Conservation (phyloP, 2,329 filamentous ascomycete genomes). For the Paraconiothyrium sp. region DNA sequence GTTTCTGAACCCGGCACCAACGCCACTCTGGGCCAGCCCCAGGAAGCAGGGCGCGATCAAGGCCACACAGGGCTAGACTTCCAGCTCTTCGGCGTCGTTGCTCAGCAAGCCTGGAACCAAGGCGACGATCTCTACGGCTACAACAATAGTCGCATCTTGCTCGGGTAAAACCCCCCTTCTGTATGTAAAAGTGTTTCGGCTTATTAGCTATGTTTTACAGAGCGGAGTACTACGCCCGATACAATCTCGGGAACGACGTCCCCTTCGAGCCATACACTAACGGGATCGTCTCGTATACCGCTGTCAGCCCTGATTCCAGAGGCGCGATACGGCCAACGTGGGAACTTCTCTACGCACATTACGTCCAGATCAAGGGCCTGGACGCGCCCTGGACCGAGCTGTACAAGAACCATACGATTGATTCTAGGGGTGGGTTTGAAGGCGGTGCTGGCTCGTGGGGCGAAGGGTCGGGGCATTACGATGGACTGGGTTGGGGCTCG, state of each 20-base stretch:
- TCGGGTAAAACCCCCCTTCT: constrained; percentile 34
- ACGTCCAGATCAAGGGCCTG: constrained; percentile 49
- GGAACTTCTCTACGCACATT: constrained; percentile 53
- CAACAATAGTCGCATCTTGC: constrained; percentile 48
- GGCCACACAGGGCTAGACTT: constrained; percentile 56
- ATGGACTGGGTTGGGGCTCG: constrained; percentile 51
- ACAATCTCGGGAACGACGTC: constrained; percentile 56
- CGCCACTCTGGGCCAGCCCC: constrained; percentile 50
- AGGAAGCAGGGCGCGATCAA: constrained; percentile 58
- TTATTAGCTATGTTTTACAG: constrained; percentile 25
- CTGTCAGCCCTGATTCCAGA: constrained; percentile 44
- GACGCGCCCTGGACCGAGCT: constrained; percentile 48
- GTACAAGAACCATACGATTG: constrained; percentile 20
- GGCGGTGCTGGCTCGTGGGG: constrained; percentile 58
- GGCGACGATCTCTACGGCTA: constrained; percentile 53
- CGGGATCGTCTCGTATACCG: constrained; percentile 48
- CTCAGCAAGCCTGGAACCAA: constrained; percentile 53
- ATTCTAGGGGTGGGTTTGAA: constrained; percentile 45
- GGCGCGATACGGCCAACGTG: constrained; percentile 50
- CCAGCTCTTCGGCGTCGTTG: constrained; percentile 52
- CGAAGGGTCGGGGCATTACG: constrained; percentile 53
- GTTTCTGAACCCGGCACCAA: constrained; percentile 37
- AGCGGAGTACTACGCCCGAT: constrained; percentile 52
- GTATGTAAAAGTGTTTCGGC: constrained; percentile 10
- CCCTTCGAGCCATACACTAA: constrained; percentile 55